Conservation (phyloP, 352 stramenopile genomes). For the Phytophthora cactorum region DNA sequence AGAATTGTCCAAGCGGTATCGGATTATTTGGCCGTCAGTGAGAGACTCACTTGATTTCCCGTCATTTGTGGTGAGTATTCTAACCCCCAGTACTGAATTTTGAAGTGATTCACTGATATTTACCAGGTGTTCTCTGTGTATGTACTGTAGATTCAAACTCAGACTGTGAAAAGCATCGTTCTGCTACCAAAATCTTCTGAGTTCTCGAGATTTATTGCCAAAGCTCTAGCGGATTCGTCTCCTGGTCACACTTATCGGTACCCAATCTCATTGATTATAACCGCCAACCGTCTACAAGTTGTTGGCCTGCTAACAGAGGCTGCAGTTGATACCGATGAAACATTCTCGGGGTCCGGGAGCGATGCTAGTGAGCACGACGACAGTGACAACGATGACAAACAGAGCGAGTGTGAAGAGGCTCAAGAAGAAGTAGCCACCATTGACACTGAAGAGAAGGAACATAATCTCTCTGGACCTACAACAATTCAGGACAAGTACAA, state of each 20-base stretch:
- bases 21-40: constrained; percentile 47
- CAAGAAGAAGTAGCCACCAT: background rate
- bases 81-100: background rate
- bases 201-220: constrained; percentile 15
- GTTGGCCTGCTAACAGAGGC: constrained; percentile 17
- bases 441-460: background rate
- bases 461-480: constrained; percentile 1
- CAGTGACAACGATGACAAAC: background rate
- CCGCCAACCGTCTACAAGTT: constrained; percentile 24
- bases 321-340: background rate
- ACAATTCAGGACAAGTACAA: constrained; percentile 59
- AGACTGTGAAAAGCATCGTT: constrained; percentile 5
- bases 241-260: constrained; percentile 9
- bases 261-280: constrained; percentile 25
- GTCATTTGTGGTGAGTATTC: constrained; percentile 29
- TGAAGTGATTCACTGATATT: background rate
- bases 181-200: constrained; percentile 12
- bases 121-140: background rate
- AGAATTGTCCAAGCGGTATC: constrained; percentile 2
- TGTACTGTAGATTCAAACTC: constrained; percentile 14
- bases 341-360: constrained; percentile 3
- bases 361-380: background rate
- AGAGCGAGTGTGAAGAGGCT: background rate
- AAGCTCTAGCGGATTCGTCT: constrained; percentile 8
- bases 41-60: constrained; percentile 48